phyloP scores from a whole-genome alignment of 2,329 filamentous ascomycete genomes.

The Fusarium albidum region DNA sequence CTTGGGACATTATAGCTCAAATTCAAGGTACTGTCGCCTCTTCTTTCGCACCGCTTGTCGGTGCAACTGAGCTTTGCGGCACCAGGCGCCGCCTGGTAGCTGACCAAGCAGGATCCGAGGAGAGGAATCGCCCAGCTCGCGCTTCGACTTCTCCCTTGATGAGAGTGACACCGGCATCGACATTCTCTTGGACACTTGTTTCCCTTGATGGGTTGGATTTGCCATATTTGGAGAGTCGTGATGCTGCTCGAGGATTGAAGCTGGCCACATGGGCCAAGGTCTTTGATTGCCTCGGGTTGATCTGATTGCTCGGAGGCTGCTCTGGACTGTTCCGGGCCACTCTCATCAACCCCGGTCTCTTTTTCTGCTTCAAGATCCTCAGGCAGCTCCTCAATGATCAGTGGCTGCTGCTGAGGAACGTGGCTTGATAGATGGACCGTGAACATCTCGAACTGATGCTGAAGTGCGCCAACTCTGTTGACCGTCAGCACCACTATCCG shows the following conservation, averaged over 20 bases:
- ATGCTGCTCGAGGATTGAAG: not conserved
- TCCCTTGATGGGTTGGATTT: not conserved
- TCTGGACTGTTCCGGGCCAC: not conserved
- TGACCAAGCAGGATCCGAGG: not conserved
- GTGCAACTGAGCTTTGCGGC: not conserved
- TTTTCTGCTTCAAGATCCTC: not conserved
- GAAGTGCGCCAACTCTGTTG: not conserved
- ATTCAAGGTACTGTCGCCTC: not conserved
- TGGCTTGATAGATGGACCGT: not conserved
- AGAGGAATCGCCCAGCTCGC: not conserved
- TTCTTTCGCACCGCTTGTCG: not conserved
- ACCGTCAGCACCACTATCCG: not conserved
- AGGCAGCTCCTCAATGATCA: too few species aligned
- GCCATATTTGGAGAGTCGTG: not conserved
- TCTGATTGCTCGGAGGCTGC: not conserved
- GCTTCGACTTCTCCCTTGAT: not conserved
- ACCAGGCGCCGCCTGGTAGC: not conserved
- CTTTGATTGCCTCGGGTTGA: not conserved
- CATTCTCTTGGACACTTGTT: not conserved
- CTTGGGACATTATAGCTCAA: not conserved
- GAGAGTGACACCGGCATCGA: not conserved
- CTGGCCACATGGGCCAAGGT: not conserved
- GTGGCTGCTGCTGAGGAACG: not conserved
- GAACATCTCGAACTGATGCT: slow-evolving; percentile 1
- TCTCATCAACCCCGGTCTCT: not conserved